These are phyloP conservation scores for Ophiocordyceps unilateralis DNA, from an alignment of 2,329 filamentous ascomycete species.

Conservation along the genomic window DNA sequence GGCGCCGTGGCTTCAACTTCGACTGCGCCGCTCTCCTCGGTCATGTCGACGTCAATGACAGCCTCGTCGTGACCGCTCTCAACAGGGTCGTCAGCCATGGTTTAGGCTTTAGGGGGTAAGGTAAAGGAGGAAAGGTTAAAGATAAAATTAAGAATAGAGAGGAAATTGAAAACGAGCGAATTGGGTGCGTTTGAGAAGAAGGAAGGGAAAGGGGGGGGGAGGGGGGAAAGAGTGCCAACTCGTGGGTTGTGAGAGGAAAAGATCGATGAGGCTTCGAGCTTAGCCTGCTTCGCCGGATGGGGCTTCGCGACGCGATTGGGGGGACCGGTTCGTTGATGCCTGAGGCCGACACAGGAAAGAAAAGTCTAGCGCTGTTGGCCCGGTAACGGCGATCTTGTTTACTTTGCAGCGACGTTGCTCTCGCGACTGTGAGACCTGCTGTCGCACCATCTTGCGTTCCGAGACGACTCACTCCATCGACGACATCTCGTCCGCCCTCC, in stretches of 20 bases:
- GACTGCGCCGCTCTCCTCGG: constrained; percentile 11
- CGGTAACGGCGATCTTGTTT: background rate
- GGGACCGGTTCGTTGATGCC: background rate
- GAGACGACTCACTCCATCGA: background rate
- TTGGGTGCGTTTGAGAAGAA: background rate
- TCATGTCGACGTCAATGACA: constrained; percentile 22
- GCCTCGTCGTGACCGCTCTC: constrained; percentile 8
- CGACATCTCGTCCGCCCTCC: no score
- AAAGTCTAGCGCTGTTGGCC: background rate
- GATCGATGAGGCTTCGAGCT: background rate
- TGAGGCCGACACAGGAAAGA: background rate
- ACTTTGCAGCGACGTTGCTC: background rate
- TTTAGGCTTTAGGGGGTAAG: no score
- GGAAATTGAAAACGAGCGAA: background rate
- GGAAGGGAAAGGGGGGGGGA: no score
- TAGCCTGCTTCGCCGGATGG: no score
- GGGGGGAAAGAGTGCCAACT: no score
- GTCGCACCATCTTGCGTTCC: no score
- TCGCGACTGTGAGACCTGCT: background rate
- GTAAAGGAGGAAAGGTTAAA: background rate
- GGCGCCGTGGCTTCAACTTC: no score
- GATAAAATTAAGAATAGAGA: background rate
- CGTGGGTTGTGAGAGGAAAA: no score
- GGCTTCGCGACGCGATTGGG: background rate
- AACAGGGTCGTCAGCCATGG: constrained; percentile 5